Evolutionary conservation across 1,139 yeast species (phyloP), one percentile per base, ranked within the genome.

Genomic region (Chernovozyma sophiae-reginae): DNA sequence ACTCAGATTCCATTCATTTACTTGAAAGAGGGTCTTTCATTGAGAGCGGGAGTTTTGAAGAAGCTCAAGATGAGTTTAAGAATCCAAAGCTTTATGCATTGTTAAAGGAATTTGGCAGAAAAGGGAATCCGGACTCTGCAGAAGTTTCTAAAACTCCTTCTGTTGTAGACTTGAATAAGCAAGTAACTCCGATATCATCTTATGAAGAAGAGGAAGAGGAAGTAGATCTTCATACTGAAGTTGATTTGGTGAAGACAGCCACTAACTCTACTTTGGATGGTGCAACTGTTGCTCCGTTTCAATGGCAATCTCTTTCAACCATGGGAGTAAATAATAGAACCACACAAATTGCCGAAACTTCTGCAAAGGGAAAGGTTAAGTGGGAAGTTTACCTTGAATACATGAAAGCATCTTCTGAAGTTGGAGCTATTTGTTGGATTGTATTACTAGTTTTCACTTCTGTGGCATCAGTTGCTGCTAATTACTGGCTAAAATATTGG

Each of bases 401-500:
- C 45, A 46, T 50, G 16, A 44, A 43, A 30, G 62, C 63, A 3
- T 56, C 62, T 33, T 55, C 61, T 1, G 30, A 50, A 7, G 31
- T 44, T 1, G 63, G 62, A 5, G 47, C 46, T 17, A 18, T 44
- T 3, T 5, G 16, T 5, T 37, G 40, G 40, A n/a, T 37, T n/a
- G 26, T 45, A 2, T 54, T 53, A 45, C 30, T 47, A 8, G 34
- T 53, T 0, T 13, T 44, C 4, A 40, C 53, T 5, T 43, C 52
- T 2, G 34, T 44, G 4, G 45, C 50, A 4, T 46, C 57, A 0
- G 51, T 58, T 12, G 48, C 48, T 2, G 76, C 76, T 32, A 74
- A 70, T 44, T 77, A 74, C 48, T 77, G 82, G 81, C 60, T 79
- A 43, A 78, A 78, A 50, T 60, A 67, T 37, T 79, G 84, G 84